Base-by-base conservation (phyloP, 805 yeast genomes). In the Priceomyces fermenticarens region DNA sequence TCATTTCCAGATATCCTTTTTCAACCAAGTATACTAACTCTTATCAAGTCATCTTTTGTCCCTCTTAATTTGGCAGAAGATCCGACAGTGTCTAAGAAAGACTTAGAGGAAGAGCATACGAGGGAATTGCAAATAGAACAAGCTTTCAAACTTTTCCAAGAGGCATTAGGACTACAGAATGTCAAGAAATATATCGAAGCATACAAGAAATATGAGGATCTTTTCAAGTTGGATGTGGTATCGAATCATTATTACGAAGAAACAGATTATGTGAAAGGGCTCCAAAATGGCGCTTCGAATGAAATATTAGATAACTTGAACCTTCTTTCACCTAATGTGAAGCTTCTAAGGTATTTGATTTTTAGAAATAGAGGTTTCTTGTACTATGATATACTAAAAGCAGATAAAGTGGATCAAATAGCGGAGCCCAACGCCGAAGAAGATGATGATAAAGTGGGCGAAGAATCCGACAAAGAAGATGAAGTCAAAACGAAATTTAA, bases 81-180 rank as follows among this genome's bases (percentile, higher is more conserved):
- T 54, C 87, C 85, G 38, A 63, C 76, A 4, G 63, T 63, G 13
- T 68, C 78, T 28, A 91, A 87, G 47, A 65, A 67, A 43, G 73
- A 65, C 41, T 49, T 62, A 30, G 85, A 83, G 27, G 96, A 90
- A 48, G 91, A 88, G 48, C 96, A 89, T 54, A 85, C 97, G 1
- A 70, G 96, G 36, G 99, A 93, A 57, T 68, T 91, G 16, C 97
- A 91, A 63, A 75, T 82, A 14, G 98, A 93, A 59, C 86, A 85
- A 54, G 93, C 96, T 3, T 83, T 85, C 58, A 80, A 78, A 49
- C 63, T 81, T 10, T 88, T 85, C 56, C 88, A 88, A 51, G 62
- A 63, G 14, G 97, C 97, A 0, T 66, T 93, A 33, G 59, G 63
- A 8, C 64, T 65, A 8, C 91, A 93, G 49, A 79, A 81, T 46